Base-by-base conservation (phyloP, 176 grass and related monocot genomes). In the Chrysopogon serrulatus region DNA sequence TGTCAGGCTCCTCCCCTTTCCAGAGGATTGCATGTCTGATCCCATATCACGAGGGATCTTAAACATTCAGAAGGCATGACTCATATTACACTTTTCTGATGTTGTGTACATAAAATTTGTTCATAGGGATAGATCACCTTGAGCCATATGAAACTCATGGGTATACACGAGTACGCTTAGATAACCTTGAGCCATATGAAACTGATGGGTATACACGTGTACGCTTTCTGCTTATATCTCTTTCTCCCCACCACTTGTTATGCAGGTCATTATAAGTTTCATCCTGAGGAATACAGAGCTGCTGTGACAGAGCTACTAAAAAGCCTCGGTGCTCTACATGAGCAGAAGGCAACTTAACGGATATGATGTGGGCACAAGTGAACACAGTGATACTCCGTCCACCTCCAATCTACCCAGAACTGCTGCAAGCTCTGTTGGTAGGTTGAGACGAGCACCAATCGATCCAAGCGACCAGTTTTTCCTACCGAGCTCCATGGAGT, bases 241-340 rank as follows among this genome's bases (percentile, higher is more conserved):
- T 71, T 15, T 65, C 47, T 74, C 34, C 32, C 62, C 28, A 15
- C 21, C 11, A 47, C 60, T 68, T 66, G 7, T 5, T 48, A 61
- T 80, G 63, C 89, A 98, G 96, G 91, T 48, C 96, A 98, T 42
- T 98, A 95, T 61, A 98, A 92, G 45, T 40, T 85, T 84, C 87
- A 95, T 74, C 68, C 85, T 31, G 83, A 90, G 47, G 96, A 95
- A 79, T 98, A 98, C 67, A 83, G 76, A 65, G 51, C 83, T 81
- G 89, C 84, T 31, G 96, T 95, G 8, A 71, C 74, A 15, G 91
- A 95, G 74, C 63, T 95, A 14, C 89, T 98, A 28, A 63, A 40
- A 88, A 63, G 96, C 93, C 28, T 81, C 82, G 30, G 10, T 28
- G 14, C 47, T 86, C 71, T 95, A 93, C 77, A 73, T 64, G 51